phyloP scores from a whole-genome alignment of 1,284 basidiomycete species.

The Ceratobasidium sp. region DNA sequence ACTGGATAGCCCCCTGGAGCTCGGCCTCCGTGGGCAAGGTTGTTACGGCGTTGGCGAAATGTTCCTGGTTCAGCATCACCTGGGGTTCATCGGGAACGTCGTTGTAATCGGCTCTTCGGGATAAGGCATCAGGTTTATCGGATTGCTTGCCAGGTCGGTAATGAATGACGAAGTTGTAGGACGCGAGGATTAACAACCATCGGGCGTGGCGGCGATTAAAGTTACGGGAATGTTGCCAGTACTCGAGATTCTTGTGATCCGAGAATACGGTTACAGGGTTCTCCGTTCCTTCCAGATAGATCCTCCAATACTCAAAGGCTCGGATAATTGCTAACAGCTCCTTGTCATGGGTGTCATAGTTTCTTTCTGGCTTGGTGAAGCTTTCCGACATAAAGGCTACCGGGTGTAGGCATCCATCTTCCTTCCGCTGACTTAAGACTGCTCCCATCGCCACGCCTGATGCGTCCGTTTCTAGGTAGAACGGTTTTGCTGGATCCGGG shows the following conservation, averaged over 20 bases:
- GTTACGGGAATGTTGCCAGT: constrained; percentile 47
- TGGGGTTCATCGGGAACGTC: not conserved
- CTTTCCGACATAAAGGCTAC: constrained; percentile 9
- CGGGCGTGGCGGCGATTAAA: constrained; percentile 49
- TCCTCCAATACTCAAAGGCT: constrained; percentile 47
- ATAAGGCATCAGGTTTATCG: constrained; percentile 50
- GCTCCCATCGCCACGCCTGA: constrained; percentile 39
- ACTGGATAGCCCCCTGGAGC: too few species aligned
- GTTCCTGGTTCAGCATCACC: too few species aligned
- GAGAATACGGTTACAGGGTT: constrained; percentile 45
- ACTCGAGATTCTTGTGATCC: constrained; percentile 50
- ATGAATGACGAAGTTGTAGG: constrained; percentile 48
- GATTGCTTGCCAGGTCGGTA: constrained; percentile 49
- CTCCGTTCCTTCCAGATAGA: constrained; percentile 48
- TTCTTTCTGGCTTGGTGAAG: constrained; percentile 50
- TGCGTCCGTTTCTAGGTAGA: constrained; percentile 29
- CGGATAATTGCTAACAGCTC: constrained; percentile 50
- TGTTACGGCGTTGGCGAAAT: too few species aligned
- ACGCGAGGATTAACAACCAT: constrained; percentile 48
- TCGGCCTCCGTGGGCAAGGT: too few species aligned
- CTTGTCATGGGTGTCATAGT: constrained; percentile 55
- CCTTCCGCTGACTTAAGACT: constrained; percentile 13
- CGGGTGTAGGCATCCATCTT: constrained; percentile 26
- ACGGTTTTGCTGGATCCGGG: constrained; percentile 26
- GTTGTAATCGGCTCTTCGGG: constrained; percentile 44